Evolutionary conservation across 257 asterid genomes (phyloP), one percentile per base, ranked within the genome.

Genomic region (Echites panduratus): DNA sequence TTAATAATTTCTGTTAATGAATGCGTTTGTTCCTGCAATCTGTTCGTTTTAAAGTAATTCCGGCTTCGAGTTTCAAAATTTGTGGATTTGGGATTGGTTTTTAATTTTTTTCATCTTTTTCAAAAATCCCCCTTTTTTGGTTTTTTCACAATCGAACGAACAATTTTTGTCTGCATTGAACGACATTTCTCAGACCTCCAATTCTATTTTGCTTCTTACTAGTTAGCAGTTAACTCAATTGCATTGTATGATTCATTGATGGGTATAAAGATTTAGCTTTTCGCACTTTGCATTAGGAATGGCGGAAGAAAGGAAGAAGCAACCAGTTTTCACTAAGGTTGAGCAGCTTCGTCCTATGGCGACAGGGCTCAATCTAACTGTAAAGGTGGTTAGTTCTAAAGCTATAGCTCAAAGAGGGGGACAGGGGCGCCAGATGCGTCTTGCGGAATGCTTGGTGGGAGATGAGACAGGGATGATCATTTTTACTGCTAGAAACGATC

Each of bases 291-390:
- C 10, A 17, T 48, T 50, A 71, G 71, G 48, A 70, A 91, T 92
- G 97, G 95, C 92, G 66, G 96, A 92, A 77, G 81, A 87, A 53
- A 88, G 81, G 80, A 86, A 81, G 85, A 83, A 90, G 56, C 86
- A 88, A 74, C 95, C 97, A 17, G 91, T 88, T 79, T 92, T 89
- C 77, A 73, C 79, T 54, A 89, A 89, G 82, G 85, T 92, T 79
- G 91, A 84, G 64, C 88, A 85, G 82, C 93, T 92, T 70, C 87
- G 90, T 19, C 97, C 97, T 3, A 29, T 27, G 73, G 87, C 83
- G 4, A 62, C 63, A 1, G 87, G 87, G 41, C 75, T 84, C 38
- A 84, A 80, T 47, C 77, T 81, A 24, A 81, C 74, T 19, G 85
- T 81, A 14, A 84, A 84, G 70, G 81, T 84, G 9, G 67, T 80